These are phyloP conservation scores for Pseudopediastrum boryanum DNA, from an alignment of 139 green algal genomes.

Conservation along the genomic window DNA sequence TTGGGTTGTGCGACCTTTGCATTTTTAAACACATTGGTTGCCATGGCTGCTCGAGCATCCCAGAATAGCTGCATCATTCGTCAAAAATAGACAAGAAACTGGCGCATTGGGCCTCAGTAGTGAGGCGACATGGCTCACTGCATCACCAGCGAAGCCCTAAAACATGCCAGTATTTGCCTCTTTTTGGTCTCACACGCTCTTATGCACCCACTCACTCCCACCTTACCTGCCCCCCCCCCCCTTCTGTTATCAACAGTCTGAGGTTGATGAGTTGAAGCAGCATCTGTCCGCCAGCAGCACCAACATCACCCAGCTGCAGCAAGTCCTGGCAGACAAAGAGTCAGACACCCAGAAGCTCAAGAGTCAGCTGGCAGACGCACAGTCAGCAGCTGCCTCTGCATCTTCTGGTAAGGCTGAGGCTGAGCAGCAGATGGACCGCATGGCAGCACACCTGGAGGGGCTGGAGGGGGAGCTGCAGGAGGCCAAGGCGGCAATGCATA, in stretches of 20 bases:
- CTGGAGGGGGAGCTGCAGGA: conserved; percentile 24
- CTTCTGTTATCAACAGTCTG: not conserved
- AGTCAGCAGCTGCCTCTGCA: too few species aligned
- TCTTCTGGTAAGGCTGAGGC: conserved; percentile 19
- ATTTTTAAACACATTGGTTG: too few species aligned
- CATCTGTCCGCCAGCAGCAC: conserved; percentile 11
- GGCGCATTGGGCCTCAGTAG: too few species aligned
- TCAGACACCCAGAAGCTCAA: too few species aligned
- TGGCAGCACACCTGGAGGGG: conserved; percentile 25
- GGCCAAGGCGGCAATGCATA: too few species aligned
- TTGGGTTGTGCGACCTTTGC: too few species aligned
- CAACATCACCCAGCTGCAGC: too few species aligned
- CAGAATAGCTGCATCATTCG: not conserved
- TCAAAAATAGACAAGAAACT: too few species aligned
- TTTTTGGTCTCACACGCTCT: not conserved
- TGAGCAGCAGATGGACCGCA: conserved; percentile 30
- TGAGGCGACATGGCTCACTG: too few species aligned
- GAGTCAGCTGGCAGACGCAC: too few species aligned
- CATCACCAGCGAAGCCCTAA: too few species aligned
- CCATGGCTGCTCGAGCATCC: not conserved
- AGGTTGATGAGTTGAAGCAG: not conserved
- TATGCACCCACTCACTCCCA: not conserved
- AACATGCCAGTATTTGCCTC: not conserved
- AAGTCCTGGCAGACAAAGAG: too few species aligned
- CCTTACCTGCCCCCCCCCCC: not conserved